Conservation (phyloP, 345 rosid genomes). For the Trapa bicornis region DNA sequence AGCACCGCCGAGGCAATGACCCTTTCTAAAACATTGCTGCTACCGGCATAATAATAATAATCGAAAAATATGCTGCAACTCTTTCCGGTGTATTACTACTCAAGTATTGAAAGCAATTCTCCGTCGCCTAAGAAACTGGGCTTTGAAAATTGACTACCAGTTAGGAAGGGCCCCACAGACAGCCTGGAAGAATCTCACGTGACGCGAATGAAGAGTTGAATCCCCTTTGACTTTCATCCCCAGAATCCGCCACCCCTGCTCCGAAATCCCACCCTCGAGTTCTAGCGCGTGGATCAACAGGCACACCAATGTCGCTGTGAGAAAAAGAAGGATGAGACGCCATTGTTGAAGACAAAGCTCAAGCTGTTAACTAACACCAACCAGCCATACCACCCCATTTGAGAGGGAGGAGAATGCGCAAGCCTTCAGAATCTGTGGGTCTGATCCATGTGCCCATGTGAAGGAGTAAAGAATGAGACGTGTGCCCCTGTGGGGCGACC, state of each 20-base stretch:
- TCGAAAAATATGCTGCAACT: too few species aligned
- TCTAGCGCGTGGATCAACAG: too few species aligned
- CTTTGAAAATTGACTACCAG: background rate
- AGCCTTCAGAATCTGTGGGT: background rate
- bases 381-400: too few species aligned
- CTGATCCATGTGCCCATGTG: background rate
- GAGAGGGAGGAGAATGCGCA: background rate
- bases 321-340: background rate
- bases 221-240: slow-evolving; percentile 4
- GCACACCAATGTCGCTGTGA: background rate
- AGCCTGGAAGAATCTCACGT: slow-evolving; percentile 14
- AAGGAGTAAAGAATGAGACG: too few species aligned
- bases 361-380: background rate
- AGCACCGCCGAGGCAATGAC: too few species aligned
- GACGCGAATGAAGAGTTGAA: background rate
- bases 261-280: too few species aligned
- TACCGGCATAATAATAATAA: too few species aligned
- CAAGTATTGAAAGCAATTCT: too few species aligned
- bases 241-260: background rate
- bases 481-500: too few species aligned
- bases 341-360: background rate
- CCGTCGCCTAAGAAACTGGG: too few species aligned
- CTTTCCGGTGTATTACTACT: too few species aligned
- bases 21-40: too few species aligned
- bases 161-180: slow-evolving; percentile 8